Base-by-base conservation (phyloP, 148 eudicot species). In the Camellia lanceoleosa region DNA sequence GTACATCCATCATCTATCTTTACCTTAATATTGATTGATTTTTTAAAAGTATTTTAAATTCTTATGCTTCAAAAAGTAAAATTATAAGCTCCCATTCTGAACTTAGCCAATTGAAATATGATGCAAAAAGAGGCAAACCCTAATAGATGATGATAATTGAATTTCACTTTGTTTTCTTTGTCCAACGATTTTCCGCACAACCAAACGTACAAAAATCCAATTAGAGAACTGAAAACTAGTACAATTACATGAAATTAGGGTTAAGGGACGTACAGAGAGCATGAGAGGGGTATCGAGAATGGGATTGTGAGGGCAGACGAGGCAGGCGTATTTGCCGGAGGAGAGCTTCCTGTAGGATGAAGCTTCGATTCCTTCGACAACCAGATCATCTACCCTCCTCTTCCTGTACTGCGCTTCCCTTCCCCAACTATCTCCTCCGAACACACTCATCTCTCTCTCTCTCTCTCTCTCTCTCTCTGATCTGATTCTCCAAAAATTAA, bases 391-490 rank as follows among this genome's bases (percentile, higher is more conserved):
- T 5, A 89, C 89, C 68, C 87, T 84, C 63, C 89, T 81, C 83
- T 90, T 90, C 84, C 91, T 81, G 82, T 85, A 76, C 60, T 87
- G 85, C 12, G 93, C 91, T 78, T 90, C 91, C 59, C 89, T 81
- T 19, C 76, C 91, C 93, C 91, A 90, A 65, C 91, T 87, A 73
- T 90, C 93, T 70, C 93, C 93, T 82, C 93, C 93, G 69, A 61
- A 89, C 79, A 81, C 87, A 52, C 93, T 88, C 93, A 89, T 89
- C 71, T 80, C 64, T 54, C 73, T 23, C 63, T 30, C 51, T 68
- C 16, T 11, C 69, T 89, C 71, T 80, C 64, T 54, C 73, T 23
- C 38, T 30, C 38, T 30, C 38, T 5, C 38, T 30, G 38, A 30
- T 30, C 38, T 30, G 38, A 30, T 30, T 1, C 38, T 30, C 1